Conservation (phyloP, 2,329 filamentous ascomycete species). For the Colletotrichum sp. region DNA sequence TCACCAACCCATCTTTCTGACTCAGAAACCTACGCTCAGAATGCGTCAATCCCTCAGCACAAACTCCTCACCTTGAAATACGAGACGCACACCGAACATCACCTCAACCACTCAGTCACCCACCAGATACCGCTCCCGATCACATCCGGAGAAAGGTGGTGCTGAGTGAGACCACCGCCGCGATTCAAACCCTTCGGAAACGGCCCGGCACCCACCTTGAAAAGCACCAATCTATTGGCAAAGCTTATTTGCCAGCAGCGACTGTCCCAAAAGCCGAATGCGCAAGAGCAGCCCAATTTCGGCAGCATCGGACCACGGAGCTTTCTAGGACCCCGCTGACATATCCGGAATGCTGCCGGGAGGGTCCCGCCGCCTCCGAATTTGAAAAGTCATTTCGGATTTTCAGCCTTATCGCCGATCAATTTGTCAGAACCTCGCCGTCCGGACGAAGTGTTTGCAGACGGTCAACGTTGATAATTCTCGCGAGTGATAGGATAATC, state of each 20-base stretch:
- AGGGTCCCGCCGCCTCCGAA: not conserved
- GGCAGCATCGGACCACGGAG: not conserved
- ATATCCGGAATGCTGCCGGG: not conserved
- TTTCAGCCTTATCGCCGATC: not conserved
- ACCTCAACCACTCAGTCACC: not conserved
- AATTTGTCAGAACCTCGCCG: not conserved
- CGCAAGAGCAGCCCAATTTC: not conserved
- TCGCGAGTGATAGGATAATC: not conserved
- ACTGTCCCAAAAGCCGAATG: not conserved
- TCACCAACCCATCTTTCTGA: not conserved
- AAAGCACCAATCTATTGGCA: not conserved
- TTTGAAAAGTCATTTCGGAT: not conserved
- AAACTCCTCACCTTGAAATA: not conserved
- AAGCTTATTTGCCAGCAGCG: not conserved
- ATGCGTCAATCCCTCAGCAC: not conserved
- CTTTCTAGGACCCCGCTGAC: not conserved
- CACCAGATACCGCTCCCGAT: not conserved
- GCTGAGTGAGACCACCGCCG: not conserved
- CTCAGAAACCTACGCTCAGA: not conserved
- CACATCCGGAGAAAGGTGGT: not conserved
- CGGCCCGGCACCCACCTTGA: not conserved
- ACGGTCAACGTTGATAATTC: not conserved
- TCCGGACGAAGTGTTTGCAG: not conserved
- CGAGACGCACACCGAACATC: not conserved
- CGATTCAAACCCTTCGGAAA: not conserved